Evolutionary conservation across 2,329 filamentous ascomycete species (phyloP).

Genomic region (Cordyceps farinosa): DNA sequence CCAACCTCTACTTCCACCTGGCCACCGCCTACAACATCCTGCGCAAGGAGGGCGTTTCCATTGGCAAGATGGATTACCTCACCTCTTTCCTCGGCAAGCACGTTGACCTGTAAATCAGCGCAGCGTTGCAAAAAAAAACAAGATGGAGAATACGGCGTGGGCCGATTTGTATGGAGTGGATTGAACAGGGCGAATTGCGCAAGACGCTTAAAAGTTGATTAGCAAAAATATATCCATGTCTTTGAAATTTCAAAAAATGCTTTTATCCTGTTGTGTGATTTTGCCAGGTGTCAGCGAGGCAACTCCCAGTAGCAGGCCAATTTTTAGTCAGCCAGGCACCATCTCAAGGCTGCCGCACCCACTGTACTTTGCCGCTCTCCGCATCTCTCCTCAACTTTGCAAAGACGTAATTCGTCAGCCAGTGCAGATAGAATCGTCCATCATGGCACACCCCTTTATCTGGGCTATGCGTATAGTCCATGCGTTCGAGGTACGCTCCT

Average conservation of each 20-base stretch:
- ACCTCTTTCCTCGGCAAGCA: constrained; percentile 30
- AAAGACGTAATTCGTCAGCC: not conserved
- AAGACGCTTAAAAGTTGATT: not conserved
- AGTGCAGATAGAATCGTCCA: not conserved
- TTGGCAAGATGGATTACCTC: constrained; percentile 59
- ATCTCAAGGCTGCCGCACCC: not conserved
- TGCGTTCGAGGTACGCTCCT: constrained; percentile 31
- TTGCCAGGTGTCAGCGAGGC: not conserved
- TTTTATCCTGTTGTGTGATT: not conserved
- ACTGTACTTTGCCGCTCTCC: not conserved
- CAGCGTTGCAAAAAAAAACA: not conserved
- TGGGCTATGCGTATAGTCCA: constrained; percentile 32
- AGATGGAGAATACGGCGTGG: not conserved
- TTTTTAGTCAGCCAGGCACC: constrained; percentile 12
- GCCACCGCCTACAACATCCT: constrained; percentile 58
- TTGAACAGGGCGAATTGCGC: not conserved
- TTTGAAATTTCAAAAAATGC: not conserved
- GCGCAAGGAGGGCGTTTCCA: constrained; percentile 55
- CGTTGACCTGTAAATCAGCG: constrained; percentile 16
- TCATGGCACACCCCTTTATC: constrained; percentile 33
- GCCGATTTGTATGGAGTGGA: not conserved
- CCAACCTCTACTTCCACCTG: constrained; percentile 64
- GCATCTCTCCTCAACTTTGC: not conserved
- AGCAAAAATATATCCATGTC: not conserved
- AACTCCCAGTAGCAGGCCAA: not conserved